Conservation (phyloP, 1,139 yeast species). For the Insectozyma bohioensis region DNA sequence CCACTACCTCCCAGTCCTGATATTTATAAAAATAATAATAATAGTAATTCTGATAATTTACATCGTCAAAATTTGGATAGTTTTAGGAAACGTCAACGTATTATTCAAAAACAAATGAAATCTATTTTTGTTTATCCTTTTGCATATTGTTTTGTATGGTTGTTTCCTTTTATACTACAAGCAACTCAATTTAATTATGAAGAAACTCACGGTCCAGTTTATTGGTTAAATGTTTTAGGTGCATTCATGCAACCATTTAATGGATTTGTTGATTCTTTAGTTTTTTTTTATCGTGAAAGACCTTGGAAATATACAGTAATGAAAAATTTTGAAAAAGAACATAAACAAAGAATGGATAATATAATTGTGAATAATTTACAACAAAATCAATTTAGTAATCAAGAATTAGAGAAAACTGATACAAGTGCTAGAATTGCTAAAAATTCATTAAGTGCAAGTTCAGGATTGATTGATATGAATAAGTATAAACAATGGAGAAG, state of each 20-base stretch:
- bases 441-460: constrained; percentile 26
- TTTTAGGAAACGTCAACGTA: constrained; percentile 59
- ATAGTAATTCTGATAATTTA: constrained; percentile 33
- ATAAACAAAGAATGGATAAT: constrained; percentile 29
- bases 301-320: constrained; percentile 65
- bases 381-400: constrained; percentile 7
- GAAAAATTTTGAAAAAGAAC: constrained; percentile 40
- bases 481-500: constrained; percentile 38
- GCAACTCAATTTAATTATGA: constrained; percentile 58
- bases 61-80: constrained; percentile 60
- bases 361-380: constrained; percentile 14
- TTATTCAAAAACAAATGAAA: constrained; percentile 76
- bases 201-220: constrained; percentile 47
- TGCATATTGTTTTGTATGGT: constrained; percentile 77
- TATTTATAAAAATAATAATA: too few species aligned
- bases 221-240: constrained; percentile 66
- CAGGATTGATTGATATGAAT: constrained; percentile 23
- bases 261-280: constrained; percentile 75
- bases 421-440: constrained; percentile 28
- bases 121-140: constrained; percentile 81
- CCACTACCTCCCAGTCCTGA: constrained; percentile 7
- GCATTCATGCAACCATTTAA: constrained; percentile 80
- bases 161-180: constrained; percentile 75
- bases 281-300: constrained; percentile 71
- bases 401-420: constrained; percentile 7